Conservation (phyloP, 2,329 filamentous ascomycete genomes). For the Anthostomella pinea region DNA sequence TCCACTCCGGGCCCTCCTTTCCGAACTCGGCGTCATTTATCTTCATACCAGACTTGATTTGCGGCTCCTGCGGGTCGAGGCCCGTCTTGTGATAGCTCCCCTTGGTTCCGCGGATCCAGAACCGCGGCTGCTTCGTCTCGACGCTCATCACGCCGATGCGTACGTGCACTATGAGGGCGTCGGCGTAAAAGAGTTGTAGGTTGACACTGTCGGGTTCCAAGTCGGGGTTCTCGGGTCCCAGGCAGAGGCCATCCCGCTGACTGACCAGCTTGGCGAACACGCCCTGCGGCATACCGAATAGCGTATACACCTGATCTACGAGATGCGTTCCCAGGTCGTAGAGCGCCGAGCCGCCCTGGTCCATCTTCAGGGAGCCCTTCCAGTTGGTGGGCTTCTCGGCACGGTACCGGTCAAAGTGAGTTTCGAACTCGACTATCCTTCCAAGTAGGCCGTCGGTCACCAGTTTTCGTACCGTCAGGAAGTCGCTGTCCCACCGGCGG, state of each 20-base stretch:
- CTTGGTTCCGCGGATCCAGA: conserved; percentile 73
- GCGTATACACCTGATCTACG: conserved; percentile 68
- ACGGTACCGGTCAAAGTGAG: conserved; percentile 75
- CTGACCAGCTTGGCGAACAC: conserved; percentile 68
- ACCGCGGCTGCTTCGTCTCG: conserved; percentile 67
- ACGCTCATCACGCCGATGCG: conserved; percentile 68
- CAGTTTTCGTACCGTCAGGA: conserved; percentile 65
- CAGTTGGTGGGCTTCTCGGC: conserved; percentile 58
- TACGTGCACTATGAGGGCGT: conserved; percentile 63
- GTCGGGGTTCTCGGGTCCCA: conserved; percentile 33
- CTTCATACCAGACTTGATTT: conserved; percentile 62
- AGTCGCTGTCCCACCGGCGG: conserved; percentile 76
- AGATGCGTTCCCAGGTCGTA: conserved; percentile 77
- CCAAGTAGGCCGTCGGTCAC: conserved; percentile 60
- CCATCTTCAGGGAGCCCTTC: conserved; percentile 61
- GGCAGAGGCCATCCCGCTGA: conserved; percentile 52
- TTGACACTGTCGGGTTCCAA: conserved; percentile 57
- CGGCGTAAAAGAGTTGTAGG: conserved; percentile 63
- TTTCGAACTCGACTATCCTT: conserved; percentile 73
- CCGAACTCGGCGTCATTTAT: conserved; percentile 64
- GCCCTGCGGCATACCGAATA: conserved; percentile 66
- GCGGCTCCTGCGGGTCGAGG: conserved; percentile 73
- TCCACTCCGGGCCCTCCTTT: conserved; percentile 55
- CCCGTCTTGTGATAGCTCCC: conserved; percentile 71
- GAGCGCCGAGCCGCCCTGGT: conserved; percentile 63